Base-by-base conservation (phyloP, 768 basidiomycete species). In the Boletus rubroflammeus region DNA sequence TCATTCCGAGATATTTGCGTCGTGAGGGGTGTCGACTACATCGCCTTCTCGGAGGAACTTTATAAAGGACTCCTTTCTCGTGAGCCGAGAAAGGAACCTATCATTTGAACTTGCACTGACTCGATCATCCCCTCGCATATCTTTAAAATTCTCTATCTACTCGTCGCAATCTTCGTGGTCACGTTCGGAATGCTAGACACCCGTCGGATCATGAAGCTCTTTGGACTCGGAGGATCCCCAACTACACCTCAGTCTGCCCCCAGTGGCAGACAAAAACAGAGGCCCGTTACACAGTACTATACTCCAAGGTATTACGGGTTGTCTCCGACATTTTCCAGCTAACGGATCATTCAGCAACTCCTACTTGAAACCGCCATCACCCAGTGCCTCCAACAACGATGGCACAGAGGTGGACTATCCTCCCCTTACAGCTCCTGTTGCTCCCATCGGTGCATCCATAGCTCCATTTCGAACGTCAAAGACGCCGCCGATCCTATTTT, bases 401-500 rank as follows among this genome's bases (percentile, higher is more conserved):
- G 51, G 54, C 46, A 23, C 44, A 21, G 62, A 59, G 6, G 49
- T 35, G 8, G 55, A 72, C 42, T 70, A 70, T 51, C 70, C 69
- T 28, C 70, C 70, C 5, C 65, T 72, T 26, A 70, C 69, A 0
- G 69, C 70, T 23, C 69, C 70, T 6, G 61, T 64, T 31, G 50
- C 56, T 47, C 70, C 70, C 5, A 31, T 46, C 1, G 69, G 68
- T 5, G 56, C 66, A 43, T 70, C 70, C 21, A 53, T 70, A 45
- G 59, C 69, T 25, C 69, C 69, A 14, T 70, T 70, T 40, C 48
- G 47, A 47, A 38, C 58, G 26, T 39, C 61, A 23, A 69, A 67
- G 21, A 69, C 72, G 9, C 63, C 67, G 7, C 74, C 73, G 6
- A 75, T 87, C 52, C 65, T 82, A 3, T 88, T 88, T 64, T 87